Evolutionary conservation across 2,329 filamentous ascomycete species (phyloP), one percentile per base, ranked within the genome.

Genomic region (Stagonosporopsis cucurbitacearum): DNA sequence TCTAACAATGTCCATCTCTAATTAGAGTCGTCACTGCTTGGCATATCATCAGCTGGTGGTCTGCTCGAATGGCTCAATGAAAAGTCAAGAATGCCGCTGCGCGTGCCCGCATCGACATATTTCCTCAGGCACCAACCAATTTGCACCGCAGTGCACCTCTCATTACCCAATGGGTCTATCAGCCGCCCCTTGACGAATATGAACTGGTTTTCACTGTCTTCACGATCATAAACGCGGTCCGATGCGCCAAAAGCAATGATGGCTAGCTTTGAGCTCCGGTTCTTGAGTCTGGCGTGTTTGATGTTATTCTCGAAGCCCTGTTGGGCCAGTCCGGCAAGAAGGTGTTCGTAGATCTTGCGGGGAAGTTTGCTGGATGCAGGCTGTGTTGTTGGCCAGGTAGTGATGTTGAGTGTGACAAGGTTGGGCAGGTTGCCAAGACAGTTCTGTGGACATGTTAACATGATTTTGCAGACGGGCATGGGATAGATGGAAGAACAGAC

Each of bases 351-450:
- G 13, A 80, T 70, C 50, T 75, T 72, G 33, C 76, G 73, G 0
- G 78, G 77, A 4, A 81, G 67, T 26, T 76, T 70, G 7, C 65
- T 68, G 40, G 76, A 73, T 3, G 71, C 75, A 1, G 77, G 77
- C 35, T 69, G 73, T 58, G 78, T 80, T 20, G 63, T 79, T 5
- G 80, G 80, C 77, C 80, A 82, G 4, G 77, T 80, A 0, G 78
- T 79, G 58, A 82, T 78, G 56, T 82, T 79, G 17, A 82, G 66
- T 0, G 80, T 81, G 4, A 78, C 70, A 8, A 82, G 68, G 28
- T 77, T 64, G 9, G 68, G 65, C 12, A 82, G 66, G 17, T 76
- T 68, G 20, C 70, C 71, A 1, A 77, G 59, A 37, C 73, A 77
- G 39, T 69, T 73, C 69, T 76, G 47, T 44, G 22, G 50, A 42